These are phyloP conservation scores for Penicillium verhagenii DNA, from an alignment of 495 filamentous ascomycete species.

Conservation along the genomic window DNA sequence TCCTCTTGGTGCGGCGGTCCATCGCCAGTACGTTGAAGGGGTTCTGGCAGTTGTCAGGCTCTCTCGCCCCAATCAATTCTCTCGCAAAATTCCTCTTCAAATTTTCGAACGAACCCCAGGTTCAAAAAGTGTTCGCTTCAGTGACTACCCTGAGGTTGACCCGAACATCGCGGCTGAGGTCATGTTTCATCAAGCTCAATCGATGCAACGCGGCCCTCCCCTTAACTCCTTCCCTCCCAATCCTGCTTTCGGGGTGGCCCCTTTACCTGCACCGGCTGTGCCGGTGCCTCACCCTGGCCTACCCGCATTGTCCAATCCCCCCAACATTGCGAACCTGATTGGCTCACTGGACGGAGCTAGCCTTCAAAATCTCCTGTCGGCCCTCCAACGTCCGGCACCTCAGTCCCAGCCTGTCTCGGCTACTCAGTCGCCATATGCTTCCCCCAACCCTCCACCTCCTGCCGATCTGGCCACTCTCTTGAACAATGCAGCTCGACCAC, in stretches of 20 bases:
- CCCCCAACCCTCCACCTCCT: conserved; percentile 33
- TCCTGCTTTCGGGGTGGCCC: conserved; percentile 44
- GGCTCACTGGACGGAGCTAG: conserved; percentile 67
- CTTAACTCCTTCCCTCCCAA: conserved; percentile 44
- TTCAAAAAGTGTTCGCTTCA: conserved; percentile 69
- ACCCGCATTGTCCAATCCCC: conserved; percentile 35
- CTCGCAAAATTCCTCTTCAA: conserved; percentile 71
- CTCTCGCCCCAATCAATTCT: conserved; percentile 61
- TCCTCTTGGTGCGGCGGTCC: conserved; percentile 70
- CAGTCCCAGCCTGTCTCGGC: conserved; percentile 41
- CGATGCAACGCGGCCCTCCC: conserved; percentile 47
- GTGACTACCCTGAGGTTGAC: conserved; percentile 81
- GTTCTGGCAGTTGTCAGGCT: conserved; percentile 83
- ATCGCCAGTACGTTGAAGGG: conserved; percentile 83
- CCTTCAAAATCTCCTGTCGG: conserved; percentile 70
- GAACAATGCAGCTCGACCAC: conserved; percentile 45
- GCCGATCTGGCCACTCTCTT: conserved; percentile 63
- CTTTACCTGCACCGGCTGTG: conserved; percentile 32
- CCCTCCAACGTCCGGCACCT: conserved; percentile 46
- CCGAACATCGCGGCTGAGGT: conserved; percentile 75
- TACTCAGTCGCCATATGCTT: conserved; percentile 36
- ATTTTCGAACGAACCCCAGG: conserved; percentile 80
- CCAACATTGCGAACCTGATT: conserved; percentile 46
- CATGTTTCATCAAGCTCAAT: conserved; percentile 68
- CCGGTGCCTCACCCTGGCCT: conserved; percentile 34